Conservation (phyloP, 768 basidiomycete genomes). For the Cubamyces sp. region DNA sequence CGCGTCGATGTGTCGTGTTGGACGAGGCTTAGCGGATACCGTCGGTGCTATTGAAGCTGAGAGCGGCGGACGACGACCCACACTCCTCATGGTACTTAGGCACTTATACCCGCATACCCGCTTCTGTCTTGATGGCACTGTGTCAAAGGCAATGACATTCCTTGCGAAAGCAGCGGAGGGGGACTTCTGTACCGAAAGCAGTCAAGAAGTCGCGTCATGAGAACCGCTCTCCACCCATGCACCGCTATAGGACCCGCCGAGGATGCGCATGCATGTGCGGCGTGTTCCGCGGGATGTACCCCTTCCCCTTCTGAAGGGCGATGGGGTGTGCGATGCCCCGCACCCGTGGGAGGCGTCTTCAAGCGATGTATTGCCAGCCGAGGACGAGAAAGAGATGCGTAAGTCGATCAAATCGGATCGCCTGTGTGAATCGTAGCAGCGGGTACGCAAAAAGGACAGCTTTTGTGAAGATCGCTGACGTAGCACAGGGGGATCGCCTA, state of each 20-base stretch:
- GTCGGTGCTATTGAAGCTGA: background rate
- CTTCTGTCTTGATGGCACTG: background rate
- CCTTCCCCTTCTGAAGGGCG: too few relatives aligned
- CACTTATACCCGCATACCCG: background rate
- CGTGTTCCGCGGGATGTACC: background rate
- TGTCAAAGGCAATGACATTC: background rate
- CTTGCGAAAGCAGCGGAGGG: background rate
- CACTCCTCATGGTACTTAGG: background rate
- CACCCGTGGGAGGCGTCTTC: background rate
- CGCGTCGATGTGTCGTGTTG: background rate
- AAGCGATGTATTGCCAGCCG: background rate
- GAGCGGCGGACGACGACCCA: background rate
- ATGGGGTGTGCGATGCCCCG: too few relatives aligned
- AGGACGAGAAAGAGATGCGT: background rate
- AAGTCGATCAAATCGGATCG: constrained; percentile 4
- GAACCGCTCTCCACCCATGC: background rate
- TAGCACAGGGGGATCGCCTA: too few relatives aligned
- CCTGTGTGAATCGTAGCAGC: too few relatives aligned
- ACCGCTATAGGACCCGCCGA: background rate
- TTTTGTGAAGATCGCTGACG: too few relatives aligned
- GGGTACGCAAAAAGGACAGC: too few relatives aligned
- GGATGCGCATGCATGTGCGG: background rate
- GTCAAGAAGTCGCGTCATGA: background rate
- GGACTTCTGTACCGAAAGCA: background rate
- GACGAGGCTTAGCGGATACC: background rate